Percentiles rank a stretch among this genome's conserved stretches.
Conservation (phyloP, 2,329 filamentous ascomycete genomes). For the Penicillium hesseltinei region DNA sequence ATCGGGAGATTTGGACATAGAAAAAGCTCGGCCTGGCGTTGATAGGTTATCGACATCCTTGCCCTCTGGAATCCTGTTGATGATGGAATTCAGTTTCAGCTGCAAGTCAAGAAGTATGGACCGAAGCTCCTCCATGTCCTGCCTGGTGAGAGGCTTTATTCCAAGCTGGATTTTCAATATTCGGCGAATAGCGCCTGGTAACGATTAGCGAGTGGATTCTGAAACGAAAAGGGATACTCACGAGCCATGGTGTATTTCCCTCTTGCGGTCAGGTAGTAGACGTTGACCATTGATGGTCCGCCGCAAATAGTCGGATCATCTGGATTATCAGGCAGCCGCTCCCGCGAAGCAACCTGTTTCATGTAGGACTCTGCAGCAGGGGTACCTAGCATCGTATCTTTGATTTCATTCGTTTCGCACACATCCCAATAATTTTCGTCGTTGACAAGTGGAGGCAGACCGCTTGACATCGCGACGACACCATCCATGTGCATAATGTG, state of each 20-base stretch:
- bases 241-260: conserved; percentile 48
- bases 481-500: conserved; percentile 51
- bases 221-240: conserved; percentile 24
- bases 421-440: conserved; percentile 52
- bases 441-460: conserved; percentile 47
- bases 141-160: conserved; percentile 43
- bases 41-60: conserved; percentile 21
- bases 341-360: conserved; percentile 31
- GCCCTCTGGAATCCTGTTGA: conserved; percentile 43
- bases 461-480: conserved; percentile 51
- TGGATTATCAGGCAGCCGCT: conserved; percentile 40
- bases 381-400: conserved; percentile 45
- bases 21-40: conserved; percentile 24
- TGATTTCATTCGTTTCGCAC: conserved; percentile 46
- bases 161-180: conserved; percentile 47
- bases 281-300: conserved; percentile 42
- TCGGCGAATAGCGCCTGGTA: conserved; percentile 41
- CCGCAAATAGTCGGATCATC: conserved; percentile 44
- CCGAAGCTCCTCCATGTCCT: conserved; percentile 46
- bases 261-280: conserved; percentile 44
- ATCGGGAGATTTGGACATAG: conserved; percentile 31
- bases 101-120: conserved; percentile 43
- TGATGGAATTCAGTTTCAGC: conserved; percentile 41
- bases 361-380: conserved; percentile 40
- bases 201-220: conserved; percentile 2